Evolutionary conservation across 1,284 basidiomycete species (phyloP).

Genomic region (Paramarasmius palmivorus): DNA sequence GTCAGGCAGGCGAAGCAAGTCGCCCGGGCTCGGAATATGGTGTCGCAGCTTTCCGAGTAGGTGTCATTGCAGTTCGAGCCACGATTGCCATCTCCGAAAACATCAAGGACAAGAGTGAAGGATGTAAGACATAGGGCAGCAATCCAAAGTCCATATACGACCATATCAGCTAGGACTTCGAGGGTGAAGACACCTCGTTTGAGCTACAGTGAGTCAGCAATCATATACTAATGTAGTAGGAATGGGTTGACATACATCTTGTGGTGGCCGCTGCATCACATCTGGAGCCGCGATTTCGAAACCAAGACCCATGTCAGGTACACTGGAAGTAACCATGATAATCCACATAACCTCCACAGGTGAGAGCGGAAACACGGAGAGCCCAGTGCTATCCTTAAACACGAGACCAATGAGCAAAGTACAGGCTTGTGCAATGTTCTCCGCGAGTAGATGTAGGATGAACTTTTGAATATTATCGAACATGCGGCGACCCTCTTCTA

Average conservation of each 20-base stretch:
- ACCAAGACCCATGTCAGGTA: slow-evolving; percentile 60
- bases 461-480: slow-evolving; percentile 44
- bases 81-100: slow-evolving; percentile 43
- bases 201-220: slow-evolving; percentile 62
- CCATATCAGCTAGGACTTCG: neutral
- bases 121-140: neutral
- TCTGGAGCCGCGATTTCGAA: slow-evolving; percentile 57
- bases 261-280: slow-evolving; percentile 60
- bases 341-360: slow-evolving; percentile 69
- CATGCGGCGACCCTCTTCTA: slow-evolving; percentile 52
- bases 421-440: slow-evolving; percentile 61
- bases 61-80: slow-evolving; percentile 50
- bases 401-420: slow-evolving; percentile 65
- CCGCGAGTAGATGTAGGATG: slow-evolving; percentile 47
- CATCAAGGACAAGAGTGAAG: slow-evolving; percentile 47
- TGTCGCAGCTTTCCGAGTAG: slow-evolving; percentile 30
- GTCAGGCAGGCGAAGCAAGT: no score
- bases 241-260: slow-evolving; percentile 44
- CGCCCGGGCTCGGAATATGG: slow-evolving; percentile 58
- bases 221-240: slow-evolving; percentile 49
- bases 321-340: slow-evolving; percentile 43
- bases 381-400: slow-evolving; percentile 54
- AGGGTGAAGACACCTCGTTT: slow-evolving; percentile 56
- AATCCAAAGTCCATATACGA: neutral
- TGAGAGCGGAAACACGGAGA: slow-evolving; percentile 68